Conservation (phyloP, 208 protist species). For the Endotrypanum monterogeii region DNA sequence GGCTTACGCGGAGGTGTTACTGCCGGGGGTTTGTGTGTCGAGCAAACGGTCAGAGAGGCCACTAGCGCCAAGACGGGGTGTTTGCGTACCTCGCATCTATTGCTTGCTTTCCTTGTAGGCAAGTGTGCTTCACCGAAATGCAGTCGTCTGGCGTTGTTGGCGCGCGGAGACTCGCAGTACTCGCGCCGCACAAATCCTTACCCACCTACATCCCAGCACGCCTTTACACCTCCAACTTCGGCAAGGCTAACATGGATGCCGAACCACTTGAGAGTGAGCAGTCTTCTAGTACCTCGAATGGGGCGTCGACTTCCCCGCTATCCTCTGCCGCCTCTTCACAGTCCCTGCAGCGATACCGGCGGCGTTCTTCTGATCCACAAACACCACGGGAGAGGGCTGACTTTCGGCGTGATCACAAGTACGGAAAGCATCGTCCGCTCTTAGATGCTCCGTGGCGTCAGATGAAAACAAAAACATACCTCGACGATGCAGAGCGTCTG, state of each 20-base stretch:
- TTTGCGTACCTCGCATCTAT: no score
- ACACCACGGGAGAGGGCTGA: slow-evolving; percentile 66
- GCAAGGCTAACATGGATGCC: slow-evolving; percentile 1
- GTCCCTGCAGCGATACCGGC: slow-evolving; percentile 40
- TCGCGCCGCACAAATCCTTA: not conserved
- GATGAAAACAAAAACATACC: slow-evolving; percentile 71
- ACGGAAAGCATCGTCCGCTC: slow-evolving; percentile 65
- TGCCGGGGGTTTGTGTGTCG: not conserved
- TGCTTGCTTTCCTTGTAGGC: not conserved
- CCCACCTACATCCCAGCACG: slow-evolving; percentile 1
- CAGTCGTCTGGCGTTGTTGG: not conserved
- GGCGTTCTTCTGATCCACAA: slow-evolving; percentile 76
- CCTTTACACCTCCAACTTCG: slow-evolving; percentile 15
- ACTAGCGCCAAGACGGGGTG: not conserved
- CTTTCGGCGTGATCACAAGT: slow-evolving; percentile 84
- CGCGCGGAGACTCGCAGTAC: not conserved
- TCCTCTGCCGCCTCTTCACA: not conserved
- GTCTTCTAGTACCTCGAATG: not conserved
- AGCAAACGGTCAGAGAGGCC: not conserved
- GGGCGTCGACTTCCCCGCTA: not conserved
- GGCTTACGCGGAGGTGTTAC: not conserved
- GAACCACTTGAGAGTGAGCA: not conserved
- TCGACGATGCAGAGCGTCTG: slow-evolving; percentile 89
- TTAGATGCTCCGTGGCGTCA: slow-evolving; percentile 78
- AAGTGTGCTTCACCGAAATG: not conserved